Base-by-base conservation (phyloP, 1,139 yeast genomes). In the Magnusiomyces tetraspermus region DNA sequence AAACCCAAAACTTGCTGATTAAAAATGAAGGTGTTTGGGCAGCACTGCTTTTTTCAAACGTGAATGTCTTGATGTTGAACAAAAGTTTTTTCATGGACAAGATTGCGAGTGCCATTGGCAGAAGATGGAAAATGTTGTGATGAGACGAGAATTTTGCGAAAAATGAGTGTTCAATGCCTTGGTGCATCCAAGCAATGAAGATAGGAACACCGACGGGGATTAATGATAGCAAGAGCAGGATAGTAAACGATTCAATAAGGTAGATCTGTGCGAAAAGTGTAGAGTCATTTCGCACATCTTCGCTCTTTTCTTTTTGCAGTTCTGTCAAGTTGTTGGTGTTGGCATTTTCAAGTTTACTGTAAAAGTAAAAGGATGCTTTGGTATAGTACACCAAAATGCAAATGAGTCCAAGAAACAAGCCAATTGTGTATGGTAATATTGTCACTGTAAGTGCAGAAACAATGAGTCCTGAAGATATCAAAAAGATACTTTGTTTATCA, bases 371-470 rank as follows among this genome's bases (percentile, higher is more conserved):
- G 11, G 49, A 22, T 33, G 49, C 42, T 36, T 46, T 41, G 17
- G 24, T 46, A 40, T 38, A 57, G 26, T 51, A 57, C 45, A 43
- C 37, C 8, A 50, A 30, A 11, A 41, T 49, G 26, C 49, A 48
- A 30, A 48, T 48, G 30, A 38, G 48, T 11, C 46, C 37, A 41
- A 36, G 57, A 53, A 44, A 48, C 19, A 44, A 8, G 33, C 49
- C 33, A 37, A 43, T n/a, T 26, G 41, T 50, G 45, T 36, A 19
- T 38, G 41, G 49, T 48, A 40, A 58, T 48, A 53, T 59, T 45
- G 50, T 53, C 30, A 37, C 37, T 60, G 59, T 58, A 69, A 69
- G 40, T 40, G 58, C 78, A 69, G 55, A 82, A 71, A 4, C n/a
- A 36, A 33, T 3, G 15, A 5, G 5, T 10, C 30, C 5, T 13